Evolutionary conservation across 768 basidiomycete species (phyloP), one percentile per base, ranked within the genome.

Genomic region (Leccinum subtestaceum): DNA sequence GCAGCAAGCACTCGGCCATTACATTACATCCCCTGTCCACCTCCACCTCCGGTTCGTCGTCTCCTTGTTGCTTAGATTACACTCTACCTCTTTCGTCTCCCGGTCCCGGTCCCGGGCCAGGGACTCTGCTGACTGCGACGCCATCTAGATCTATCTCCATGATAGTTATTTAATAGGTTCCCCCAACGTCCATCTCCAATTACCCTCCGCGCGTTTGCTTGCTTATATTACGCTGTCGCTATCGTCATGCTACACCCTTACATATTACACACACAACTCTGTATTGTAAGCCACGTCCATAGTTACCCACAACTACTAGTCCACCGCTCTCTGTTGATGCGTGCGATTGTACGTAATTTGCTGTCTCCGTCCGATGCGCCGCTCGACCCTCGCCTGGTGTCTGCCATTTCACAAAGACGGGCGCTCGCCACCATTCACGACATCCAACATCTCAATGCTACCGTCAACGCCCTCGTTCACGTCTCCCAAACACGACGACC

Each of bases 401-500:
- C 13, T 9, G 43, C 43, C 43, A 19, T 43, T 8, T 43, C 21
- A 5, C 45, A 46, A 46, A 46, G 45, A 13, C 45, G 43, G 9
- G 10, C 43, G 10, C 10, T 45, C 43, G 9, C n/a, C n/a, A 45
- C 43, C 2, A 7, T 19, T 19, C 19, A 19, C 43, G 43, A 45
- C 34, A 51, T 60, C 19, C 51, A 57, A 43, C 57, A 54, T 12
- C 57, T 61, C 23, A 81, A 87, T 61, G 55, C 67, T 0, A 65
- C 61, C 17, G 70, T 86, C 46, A 89, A 89, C 62, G 86, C 87
- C 23, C 78, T 89, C 57, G 80, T 85, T 2, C 63, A 67, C 58
- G 23, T 69, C 43, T 62, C 71, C 10, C 45, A 59, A 3, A 38
- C 31, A 17, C 48, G 60, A 10, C 38, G 13, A 5, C 5, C 52